phyloP scores from a whole-genome alignment of 345 rosid genomes.

The Durio zibethinus region DNA sequence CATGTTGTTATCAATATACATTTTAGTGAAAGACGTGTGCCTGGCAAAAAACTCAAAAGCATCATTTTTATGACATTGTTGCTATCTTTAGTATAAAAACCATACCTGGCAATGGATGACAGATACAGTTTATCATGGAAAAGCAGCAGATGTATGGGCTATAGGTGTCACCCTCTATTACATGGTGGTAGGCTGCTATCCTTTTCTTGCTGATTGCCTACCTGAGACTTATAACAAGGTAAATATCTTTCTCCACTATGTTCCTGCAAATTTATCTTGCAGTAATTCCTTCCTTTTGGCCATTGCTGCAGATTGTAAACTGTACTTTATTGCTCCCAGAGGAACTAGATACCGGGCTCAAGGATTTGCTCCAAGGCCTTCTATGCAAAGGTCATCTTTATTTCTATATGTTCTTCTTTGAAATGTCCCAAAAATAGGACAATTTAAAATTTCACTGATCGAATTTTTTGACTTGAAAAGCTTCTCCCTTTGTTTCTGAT shows the following conservation, averaged over 20 bases:
- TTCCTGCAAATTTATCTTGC: neutral
- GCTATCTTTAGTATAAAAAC: neutral
- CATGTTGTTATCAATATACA: neutral
- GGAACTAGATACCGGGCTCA: neutral
- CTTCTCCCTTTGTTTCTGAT: neutral
- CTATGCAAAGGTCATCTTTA: neutral
- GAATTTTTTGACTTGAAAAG: neutral
- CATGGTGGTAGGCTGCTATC: conserved; percentile 71
- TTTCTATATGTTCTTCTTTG: neutral
- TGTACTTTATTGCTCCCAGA: neutral
- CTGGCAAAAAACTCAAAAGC: neutral
- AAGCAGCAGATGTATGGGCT: conserved; percentile 94
- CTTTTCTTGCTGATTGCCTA: conserved; percentile 80
- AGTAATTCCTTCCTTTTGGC: neutral
- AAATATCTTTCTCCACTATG: neutral
- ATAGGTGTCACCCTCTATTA: conserved; percentile 80
- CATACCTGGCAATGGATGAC: conserved; percentile 1
- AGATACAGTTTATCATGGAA: conserved; percentile 80
- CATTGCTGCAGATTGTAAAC: neutral
- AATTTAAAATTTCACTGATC: neutral
- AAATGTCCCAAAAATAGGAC: neutral
- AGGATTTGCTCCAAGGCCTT: neutral
- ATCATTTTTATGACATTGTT: neutral
- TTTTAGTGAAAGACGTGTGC: neutral
- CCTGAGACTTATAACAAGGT: conserved; percentile 94